phyloP scores from a whole-genome alignment of 2,329 filamentous ascomycete genomes.

The Sporothrix luriei region DNA sequence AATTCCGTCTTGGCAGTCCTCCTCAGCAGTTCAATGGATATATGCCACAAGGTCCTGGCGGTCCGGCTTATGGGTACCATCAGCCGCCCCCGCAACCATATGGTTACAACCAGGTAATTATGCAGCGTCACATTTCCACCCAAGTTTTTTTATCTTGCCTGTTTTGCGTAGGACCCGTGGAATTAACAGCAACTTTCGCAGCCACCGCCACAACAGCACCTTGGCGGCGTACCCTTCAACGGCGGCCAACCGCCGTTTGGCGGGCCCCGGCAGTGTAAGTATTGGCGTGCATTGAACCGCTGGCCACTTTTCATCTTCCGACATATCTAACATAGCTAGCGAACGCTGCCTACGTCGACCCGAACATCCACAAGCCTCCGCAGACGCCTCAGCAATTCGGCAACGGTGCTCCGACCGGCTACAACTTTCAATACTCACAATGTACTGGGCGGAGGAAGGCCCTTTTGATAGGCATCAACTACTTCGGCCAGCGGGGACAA shows the following conservation, averaged over 20 bases:
- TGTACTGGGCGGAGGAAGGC: conserved; percentile 90
- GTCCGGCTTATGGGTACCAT: conserved; percentile 29
- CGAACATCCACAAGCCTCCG: conserved; percentile 30
- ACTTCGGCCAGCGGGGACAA: conserved; percentile 88
- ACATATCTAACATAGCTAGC: conserved; percentile 18
- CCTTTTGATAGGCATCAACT: conserved; percentile 91
- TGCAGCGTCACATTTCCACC: conserved; percentile 23
- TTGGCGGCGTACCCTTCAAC: conserved; percentile 12
- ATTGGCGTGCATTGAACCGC: not conserved
- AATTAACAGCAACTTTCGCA: not conserved
- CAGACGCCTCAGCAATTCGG: conserved; percentile 48
- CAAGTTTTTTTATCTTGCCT: not conserved
- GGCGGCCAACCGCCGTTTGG: conserved; percentile 19
- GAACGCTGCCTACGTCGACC: conserved; percentile 24
- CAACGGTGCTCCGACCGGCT: conserved; percentile 74
- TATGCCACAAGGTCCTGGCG: conserved; percentile 27
- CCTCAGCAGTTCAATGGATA: conserved; percentile 32
- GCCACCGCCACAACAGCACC: conserved; percentile 26
- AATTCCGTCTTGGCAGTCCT: conserved; percentile 28
- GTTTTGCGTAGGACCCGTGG: not conserved
- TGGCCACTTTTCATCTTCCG: not conserved
- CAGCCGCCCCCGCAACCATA: conserved; percentile 31
- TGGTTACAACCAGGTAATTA: conserved; percentile 32
- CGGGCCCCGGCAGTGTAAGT: conserved; percentile 27
- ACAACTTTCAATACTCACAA: conserved; percentile 87